These are phyloP conservation scores for Talaromyces borbonicus DNA, from an alignment of 495 filamentous ascomycete species.

Conservation along the genomic window DNA sequence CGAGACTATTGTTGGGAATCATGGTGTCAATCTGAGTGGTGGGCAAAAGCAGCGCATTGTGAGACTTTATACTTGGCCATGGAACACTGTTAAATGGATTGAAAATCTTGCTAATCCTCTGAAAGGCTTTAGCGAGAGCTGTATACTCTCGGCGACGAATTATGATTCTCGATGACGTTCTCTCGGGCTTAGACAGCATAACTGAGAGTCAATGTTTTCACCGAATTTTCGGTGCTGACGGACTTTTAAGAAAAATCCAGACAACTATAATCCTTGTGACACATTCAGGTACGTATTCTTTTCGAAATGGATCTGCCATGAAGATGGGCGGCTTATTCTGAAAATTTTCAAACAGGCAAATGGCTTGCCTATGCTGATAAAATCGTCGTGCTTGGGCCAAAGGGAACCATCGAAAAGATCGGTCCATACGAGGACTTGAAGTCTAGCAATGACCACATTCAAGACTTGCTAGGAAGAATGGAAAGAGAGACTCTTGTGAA, in stretches of 20 bases:
- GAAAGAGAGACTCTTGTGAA: background rate
- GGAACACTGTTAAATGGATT: background rate
- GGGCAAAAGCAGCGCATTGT: conserved; percentile 50
- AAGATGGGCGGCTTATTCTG: background rate
- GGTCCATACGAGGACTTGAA: conserved; percentile 38
- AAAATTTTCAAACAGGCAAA: conserved; percentile 18
- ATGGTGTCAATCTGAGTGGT: conserved; percentile 54
- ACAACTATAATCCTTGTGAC: conserved; percentile 29
- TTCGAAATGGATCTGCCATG: no score
- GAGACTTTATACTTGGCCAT: background rate
- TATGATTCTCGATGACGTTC: conserved; percentile 48
- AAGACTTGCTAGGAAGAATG: background rate
- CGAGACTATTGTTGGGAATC: conserved; percentile 51
- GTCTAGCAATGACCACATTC: conserved; percentile 34
- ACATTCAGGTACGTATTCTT: conserved; percentile 1
- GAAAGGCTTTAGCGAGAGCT: conserved; percentile 42
- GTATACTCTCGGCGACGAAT: conserved; percentile 43
- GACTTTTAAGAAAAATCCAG: conserved; percentile 37
- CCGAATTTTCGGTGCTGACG: conserved; percentile 40
- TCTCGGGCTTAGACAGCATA: conserved; percentile 49
- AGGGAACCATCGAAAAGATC: conserved; percentile 39
- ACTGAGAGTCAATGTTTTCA: conserved; percentile 53
- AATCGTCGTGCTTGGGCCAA: conserved; percentile 37
- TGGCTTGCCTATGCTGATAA: conserved; percentile 41
- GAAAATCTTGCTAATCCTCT: conserved; percentile 16